These are phyloP conservation scores for Akanthomyces uredinophilus DNA, from an alignment of 2,329 filamentous ascomycete species.

Conservation along the genomic window DNA sequence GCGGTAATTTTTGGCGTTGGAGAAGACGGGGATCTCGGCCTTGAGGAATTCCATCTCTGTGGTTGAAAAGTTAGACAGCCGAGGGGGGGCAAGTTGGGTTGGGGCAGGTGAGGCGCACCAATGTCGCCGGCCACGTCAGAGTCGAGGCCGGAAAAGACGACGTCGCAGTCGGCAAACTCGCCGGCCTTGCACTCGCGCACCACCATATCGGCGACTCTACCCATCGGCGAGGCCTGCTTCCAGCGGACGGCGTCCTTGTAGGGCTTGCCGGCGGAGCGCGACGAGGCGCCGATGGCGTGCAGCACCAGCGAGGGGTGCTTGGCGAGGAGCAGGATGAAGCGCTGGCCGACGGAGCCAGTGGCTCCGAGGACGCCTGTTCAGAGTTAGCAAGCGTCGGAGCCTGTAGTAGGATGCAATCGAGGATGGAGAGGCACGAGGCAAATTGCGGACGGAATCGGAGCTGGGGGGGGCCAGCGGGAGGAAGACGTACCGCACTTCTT, in stretches of 20 bases:
- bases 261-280: conserved; percentile 84
- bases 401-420: background rate
- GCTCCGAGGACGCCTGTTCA: conserved; percentile 70
- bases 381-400: too few species aligned
- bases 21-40: conserved; percentile 87
- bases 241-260: conserved; percentile 92
- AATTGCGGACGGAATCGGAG: conserved; percentile 12
- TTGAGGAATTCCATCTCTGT: conserved; percentile 86
- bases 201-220: conserved; percentile 70
- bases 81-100: background rate
- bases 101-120: conserved; percentile 47
- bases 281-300: conserved; percentile 83
- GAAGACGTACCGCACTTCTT: conserved; percentile 53
- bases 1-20: conserved; percentile 96
- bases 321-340: conserved; percentile 88
- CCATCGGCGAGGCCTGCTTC: conserved; percentile 88
- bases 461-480: background rate
- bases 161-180: conserved; percentile 82
- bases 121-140: conserved; percentile 88
- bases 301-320: conserved; percentile 83
- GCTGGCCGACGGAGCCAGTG: conserved; percentile 90
- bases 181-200: conserved; percentile 79
- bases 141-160: conserved; percentile 90
- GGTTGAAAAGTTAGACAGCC: conserved; percentile 4
- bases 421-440: background rate